A percentile compares a stretch with the other conserved stretches of the same genome.
Conservation (phyloP, 2,329 filamentous ascomycete genomes). For the Clonostachys byssicola region DNA sequence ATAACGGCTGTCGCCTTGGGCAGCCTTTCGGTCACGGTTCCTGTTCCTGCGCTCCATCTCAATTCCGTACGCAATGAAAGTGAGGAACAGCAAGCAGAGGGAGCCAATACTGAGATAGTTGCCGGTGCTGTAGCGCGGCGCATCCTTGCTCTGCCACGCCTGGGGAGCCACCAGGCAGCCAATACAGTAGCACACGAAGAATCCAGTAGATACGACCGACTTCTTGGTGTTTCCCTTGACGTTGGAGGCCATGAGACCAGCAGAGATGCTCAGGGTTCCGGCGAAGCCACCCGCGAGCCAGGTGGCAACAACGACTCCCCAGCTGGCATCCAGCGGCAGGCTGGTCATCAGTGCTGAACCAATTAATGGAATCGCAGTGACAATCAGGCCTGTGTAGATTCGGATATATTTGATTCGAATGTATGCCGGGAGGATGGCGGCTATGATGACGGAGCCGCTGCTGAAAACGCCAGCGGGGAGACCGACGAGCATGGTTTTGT, state of each 20-base stretch:
- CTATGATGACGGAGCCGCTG: constrained; percentile 4
- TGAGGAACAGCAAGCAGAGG: constrained; percentile 28
- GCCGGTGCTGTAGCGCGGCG: constrained; percentile 38
- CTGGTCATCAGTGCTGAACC: constrained; percentile 37
- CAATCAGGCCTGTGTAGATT: too few relatives aligned
- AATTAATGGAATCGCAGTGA: constrained; percentile 22
- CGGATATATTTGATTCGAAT: constrained; percentile 3
- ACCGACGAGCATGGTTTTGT: constrained; percentile 4
- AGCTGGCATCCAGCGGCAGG: constrained; percentile 30
- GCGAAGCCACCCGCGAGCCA: constrained; percentile 39
- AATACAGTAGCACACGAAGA: constrained; percentile 17
- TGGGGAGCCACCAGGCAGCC: constrained; percentile 31
- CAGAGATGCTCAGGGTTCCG: constrained; percentile 31
- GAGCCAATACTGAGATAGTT: constrained; percentile 27
- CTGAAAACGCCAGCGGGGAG: constrained; percentile 3
- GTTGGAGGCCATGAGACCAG: constrained; percentile 23
- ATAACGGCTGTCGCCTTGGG: not conserved
- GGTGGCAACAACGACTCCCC: constrained; percentile 41
- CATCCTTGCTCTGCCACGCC: constrained; percentile 32
- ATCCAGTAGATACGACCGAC: constrained; percentile 11
- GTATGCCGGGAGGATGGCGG: constrained; percentile 9
- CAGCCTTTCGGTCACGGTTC: constrained; percentile 9
- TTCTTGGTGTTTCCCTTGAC: constrained; percentile 22
- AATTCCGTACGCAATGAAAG: constrained; percentile 23
- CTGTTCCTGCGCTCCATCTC: constrained; percentile 27